These are phyloP conservation scores for Cladosporium oxysporum DNA, from an alignment of 2,329 filamentous ascomycete genomes.

Conservation along the genomic window DNA sequence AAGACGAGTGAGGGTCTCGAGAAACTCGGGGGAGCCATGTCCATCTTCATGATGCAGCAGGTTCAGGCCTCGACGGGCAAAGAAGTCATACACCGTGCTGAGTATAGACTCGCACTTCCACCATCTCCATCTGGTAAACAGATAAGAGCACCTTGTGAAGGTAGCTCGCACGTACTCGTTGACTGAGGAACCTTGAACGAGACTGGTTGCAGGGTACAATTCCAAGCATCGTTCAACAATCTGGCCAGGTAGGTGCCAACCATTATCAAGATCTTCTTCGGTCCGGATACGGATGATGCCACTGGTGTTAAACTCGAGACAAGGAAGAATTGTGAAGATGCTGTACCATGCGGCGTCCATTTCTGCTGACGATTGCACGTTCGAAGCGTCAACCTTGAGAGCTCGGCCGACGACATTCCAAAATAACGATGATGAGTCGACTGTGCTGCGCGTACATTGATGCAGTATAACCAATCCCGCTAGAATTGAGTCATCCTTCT, in stretches of 20 bases:
- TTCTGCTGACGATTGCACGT: constrained; percentile 32
- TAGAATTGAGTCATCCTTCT: constrained; percentile 44
- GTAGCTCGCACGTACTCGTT: constrained; percentile 57
- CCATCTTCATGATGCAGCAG: constrained; percentile 55
- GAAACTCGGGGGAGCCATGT: constrained; percentile 55
- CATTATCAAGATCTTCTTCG: constrained; percentile 42
- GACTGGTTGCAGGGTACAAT: constrained; percentile 48
- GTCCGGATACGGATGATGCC: constrained; percentile 49
- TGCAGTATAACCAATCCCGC: constrained; percentile 51
- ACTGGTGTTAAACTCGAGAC: constrained; percentile 52
- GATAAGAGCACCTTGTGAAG: constrained; percentile 54
- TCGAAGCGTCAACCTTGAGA: constrained; percentile 30
- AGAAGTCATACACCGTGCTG: constrained; percentile 60
- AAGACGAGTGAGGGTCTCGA: constrained; percentile 47
- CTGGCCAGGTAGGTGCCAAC: constrained; percentile 52
- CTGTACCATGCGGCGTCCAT: constrained; percentile 45
- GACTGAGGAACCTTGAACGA: constrained; percentile 45
- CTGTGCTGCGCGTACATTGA: constrained; percentile 41
- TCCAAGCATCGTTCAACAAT: constrained; percentile 51
- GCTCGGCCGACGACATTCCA: constrained; percentile 47
- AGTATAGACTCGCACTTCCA: constrained; percentile 56
- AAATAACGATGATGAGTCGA: constrained; percentile 40
- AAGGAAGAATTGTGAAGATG: constrained; percentile 56
- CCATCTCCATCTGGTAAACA: constrained; percentile 61
- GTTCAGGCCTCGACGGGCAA: constrained; percentile 54